Percentiles rank a stretch among this genome's conserved stretches.
phyloP scores from a whole-genome alignment of 176 grass and related monocot genomes.

The sorghum (Sorghum bicolor) region DNA sequence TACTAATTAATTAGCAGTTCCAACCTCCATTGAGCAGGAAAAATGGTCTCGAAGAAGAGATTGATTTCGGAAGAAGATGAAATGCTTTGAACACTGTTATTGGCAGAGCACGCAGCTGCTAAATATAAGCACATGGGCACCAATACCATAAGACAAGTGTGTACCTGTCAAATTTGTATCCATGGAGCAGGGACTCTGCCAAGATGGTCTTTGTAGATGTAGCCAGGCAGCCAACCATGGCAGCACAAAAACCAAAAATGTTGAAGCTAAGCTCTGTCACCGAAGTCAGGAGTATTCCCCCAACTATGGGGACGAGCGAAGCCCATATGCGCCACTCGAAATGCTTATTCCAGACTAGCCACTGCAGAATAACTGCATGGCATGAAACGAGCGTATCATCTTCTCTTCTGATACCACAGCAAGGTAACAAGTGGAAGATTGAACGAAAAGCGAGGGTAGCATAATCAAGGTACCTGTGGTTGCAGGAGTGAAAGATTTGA shows the following conservation, averaged over 20 bases:
- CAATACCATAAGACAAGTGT: background rate
- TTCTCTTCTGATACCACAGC: background rate
- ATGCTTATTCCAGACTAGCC: constrained; percentile 87
- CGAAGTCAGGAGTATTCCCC: constrained; percentile 88
- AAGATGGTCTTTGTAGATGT: constrained; percentile 98
- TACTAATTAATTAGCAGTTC: background rate
- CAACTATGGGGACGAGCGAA: constrained; percentile 87
- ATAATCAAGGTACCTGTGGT: constrained; percentile 61
- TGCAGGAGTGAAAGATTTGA: constrained; percentile 99
- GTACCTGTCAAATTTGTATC: constrained; percentile 99
- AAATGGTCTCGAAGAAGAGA: background rate
- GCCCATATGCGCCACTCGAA: constrained; percentile 96
- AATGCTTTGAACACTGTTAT: background rate
- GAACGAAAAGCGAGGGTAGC: background rate
- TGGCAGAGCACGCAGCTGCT: background rate
- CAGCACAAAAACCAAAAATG: constrained; percentile 89
- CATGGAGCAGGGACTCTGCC: constrained; percentile 92
- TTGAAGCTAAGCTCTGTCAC: constrained; percentile 98
- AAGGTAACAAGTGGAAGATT: background rate
- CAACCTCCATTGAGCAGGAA: background rate
- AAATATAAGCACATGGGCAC: background rate
- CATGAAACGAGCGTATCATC: background rate
- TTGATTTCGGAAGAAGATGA: background rate
- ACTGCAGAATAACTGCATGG: constrained; percentile 85
- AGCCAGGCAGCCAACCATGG: constrained; percentile 84